Conservation (phyloP, 2,329 filamentous ascomycete genomes). For the Epichloe coenophiala region DNA sequence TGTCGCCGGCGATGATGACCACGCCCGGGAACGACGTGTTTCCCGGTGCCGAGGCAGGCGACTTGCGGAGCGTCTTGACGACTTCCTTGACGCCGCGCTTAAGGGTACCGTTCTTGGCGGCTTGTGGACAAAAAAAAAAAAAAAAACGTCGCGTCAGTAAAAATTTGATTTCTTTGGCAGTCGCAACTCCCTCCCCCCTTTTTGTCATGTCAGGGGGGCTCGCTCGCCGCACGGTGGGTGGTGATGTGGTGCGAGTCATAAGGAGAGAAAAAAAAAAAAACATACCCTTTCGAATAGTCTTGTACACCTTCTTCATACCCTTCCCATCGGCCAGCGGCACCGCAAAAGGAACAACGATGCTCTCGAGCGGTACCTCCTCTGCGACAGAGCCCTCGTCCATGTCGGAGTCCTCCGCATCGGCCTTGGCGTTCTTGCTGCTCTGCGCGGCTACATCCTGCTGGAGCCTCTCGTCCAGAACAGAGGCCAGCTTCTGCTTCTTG, state of each 20-base stretch:
- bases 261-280: background rate
- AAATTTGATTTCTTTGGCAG: no score
- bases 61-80: slow-evolving; percentile 95
- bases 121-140: slow-evolving; percentile 39
- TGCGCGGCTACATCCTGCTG: slow-evolving; percentile 38
- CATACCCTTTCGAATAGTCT: slow-evolving; percentile 43
- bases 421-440: slow-evolving; percentile 19
- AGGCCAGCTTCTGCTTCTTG: slow-evolving; percentile 61
- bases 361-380: slow-evolving; percentile 26
- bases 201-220: no score
- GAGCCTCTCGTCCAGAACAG: slow-evolving; percentile 51
- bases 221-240: no score
- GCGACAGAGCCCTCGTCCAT: slow-evolving; percentile 32
- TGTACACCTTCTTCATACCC: slow-evolving; percentile 48
- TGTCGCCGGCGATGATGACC: slow-evolving; percentile 90
- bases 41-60: slow-evolving; percentile 53
- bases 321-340: slow-evolving; percentile 71
- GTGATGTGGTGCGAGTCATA: background rate
- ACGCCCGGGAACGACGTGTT: slow-evolving; percentile 54
- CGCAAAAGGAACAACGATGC: slow-evolving; percentile 70
- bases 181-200: no score
- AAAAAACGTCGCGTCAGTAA: background rate
- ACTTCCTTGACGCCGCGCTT: slow-evolving; percentile 98
- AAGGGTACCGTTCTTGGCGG: slow-evolving; percentile 87
- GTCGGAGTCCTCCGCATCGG: slow-evolving; percentile 30